Evolutionary conservation across 352 stramenopile genomes (phyloP).

Genomic region (Globisporangium parvum): DNA sequence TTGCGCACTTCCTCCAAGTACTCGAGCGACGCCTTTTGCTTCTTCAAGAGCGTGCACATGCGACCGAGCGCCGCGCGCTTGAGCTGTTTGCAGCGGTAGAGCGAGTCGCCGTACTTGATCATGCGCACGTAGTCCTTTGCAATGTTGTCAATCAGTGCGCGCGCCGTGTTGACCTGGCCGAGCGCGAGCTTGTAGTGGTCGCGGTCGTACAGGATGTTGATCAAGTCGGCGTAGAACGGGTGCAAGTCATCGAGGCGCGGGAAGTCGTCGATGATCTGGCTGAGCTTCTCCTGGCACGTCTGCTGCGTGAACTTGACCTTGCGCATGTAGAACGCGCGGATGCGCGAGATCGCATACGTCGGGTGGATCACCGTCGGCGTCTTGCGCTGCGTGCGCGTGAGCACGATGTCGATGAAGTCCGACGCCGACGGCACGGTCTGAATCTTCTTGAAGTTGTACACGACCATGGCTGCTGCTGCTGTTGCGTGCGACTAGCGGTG

Average conservation of each 20-base stretch:
- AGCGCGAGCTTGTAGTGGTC: constrained; percentile 99
- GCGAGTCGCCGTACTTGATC: constrained; percentile 99
- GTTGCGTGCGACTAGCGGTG: not conserved
- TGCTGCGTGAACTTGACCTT: constrained; percentile 99
- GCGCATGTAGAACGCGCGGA: constrained; percentile 95
- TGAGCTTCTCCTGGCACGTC: constrained; percentile 97
- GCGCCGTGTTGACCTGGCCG: constrained; percentile 98
- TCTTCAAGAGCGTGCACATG: constrained; percentile 99
- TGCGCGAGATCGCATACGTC: constrained; percentile 95
- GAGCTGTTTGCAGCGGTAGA: constrained; percentile 99
- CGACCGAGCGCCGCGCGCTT: constrained; percentile 98
- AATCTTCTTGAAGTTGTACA: constrained; percentile 99
- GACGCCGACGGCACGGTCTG: constrained; percentile 93
- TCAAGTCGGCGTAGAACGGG: constrained; percentile 99
- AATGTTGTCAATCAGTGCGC: constrained; percentile 96
- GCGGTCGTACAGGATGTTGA: constrained; percentile 99
- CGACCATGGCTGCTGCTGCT: constrained; percentile 79
- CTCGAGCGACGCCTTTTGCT: constrained; percentile 97
- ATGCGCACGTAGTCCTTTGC: constrained; percentile 98
- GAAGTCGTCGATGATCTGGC: constrained; percentile 98
- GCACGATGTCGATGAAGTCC: constrained; percentile 99
- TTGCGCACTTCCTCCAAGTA: constrained; percentile 98
- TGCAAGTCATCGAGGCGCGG: constrained; percentile 97
- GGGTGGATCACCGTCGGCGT: constrained; percentile 99
- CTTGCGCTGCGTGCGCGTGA: constrained; percentile 98